phyloP scores from a whole-genome alignment of 768 basidiomycete species.

The Rhizopogon vinicolor region DNA sequence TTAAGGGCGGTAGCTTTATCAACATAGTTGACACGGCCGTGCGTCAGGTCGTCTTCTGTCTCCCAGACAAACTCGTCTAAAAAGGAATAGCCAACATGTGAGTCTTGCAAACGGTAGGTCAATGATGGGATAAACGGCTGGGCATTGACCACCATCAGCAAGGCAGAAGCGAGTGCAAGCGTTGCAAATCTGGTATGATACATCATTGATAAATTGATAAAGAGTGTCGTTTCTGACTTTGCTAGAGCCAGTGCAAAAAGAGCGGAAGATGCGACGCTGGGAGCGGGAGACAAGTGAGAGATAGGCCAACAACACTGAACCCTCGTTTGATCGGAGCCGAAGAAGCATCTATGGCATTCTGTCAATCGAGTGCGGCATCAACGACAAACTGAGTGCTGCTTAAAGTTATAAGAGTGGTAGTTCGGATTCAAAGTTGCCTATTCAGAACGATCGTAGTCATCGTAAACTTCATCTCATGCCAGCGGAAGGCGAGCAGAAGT shows the following conservation, averaged over 20 bases:
- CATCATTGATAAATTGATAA: not conserved
- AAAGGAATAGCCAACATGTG: slow-evolving; percentile 37
- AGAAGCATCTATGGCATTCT: too few species aligned
- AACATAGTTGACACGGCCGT: slow-evolving; percentile 61
- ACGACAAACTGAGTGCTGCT: too few species aligned
- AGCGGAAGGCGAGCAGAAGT: too few species aligned
- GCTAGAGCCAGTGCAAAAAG: not conserved
- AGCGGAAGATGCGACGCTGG: too few species aligned
- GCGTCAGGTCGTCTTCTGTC: slow-evolving; percentile 53
- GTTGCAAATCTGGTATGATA: not conserved
- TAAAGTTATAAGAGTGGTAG: too few species aligned
- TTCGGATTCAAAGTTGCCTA: too few species aligned
- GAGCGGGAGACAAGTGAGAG: too few species aligned
- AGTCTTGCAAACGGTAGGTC: not conserved
- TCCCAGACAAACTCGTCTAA: slow-evolving; percentile 45
- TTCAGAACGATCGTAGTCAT: too few species aligned
- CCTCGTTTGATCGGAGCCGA: too few species aligned
- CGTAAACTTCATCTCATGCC: too few species aligned
- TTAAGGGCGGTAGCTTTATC: slow-evolving; percentile 35
- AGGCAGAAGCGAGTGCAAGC: not conserved
- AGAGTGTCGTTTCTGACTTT: not conserved
- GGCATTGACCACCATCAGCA: not conserved
- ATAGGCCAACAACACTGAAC: too few species aligned
- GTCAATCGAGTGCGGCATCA: too few species aligned
- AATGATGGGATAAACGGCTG: not conserved